phyloP scores from a whole-genome alignment of 306 rosid species.

The Biancaea sappan region DNA sequence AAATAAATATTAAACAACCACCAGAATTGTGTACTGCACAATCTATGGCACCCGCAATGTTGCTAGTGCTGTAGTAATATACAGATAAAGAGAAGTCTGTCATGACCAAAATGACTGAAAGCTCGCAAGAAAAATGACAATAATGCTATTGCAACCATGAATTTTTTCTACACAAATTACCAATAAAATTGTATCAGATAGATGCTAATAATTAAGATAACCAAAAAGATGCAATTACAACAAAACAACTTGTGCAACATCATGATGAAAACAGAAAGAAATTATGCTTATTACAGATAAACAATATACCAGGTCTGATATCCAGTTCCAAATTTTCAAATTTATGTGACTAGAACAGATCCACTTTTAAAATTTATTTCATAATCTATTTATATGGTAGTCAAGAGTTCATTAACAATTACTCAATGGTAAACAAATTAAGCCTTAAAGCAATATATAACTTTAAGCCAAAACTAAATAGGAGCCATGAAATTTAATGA shows the following conservation, averaged over 20 bases:
- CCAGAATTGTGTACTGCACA: neutral
- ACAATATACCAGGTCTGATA: neutral
- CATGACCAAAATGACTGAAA: neutral
- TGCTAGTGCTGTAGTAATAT: neutral
- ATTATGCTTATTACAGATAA: neutral
- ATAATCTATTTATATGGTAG: neutral
- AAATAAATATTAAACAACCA: neutral
- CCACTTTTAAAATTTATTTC: neutral
- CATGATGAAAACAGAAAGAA: neutral
- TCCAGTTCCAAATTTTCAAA: neutral
- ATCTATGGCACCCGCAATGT: neutral
- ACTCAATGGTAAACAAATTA: neutral
- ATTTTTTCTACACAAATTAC: neutral
- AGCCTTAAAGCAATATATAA: too few relatives aligned
- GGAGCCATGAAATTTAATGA: conserved; percentile 10
- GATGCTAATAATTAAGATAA: neutral
- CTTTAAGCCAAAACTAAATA: neutral
- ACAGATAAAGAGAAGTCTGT: neutral
- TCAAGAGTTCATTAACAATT: neutral
- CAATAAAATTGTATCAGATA: neutral
- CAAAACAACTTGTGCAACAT: neutral
- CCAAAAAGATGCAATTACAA: neutral
- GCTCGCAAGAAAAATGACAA: neutral
- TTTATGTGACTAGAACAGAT: neutral
- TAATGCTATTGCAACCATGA: neutral